Conservation (phyloP, 805 yeast genomes). For the Candida tallmaniae region DNA sequence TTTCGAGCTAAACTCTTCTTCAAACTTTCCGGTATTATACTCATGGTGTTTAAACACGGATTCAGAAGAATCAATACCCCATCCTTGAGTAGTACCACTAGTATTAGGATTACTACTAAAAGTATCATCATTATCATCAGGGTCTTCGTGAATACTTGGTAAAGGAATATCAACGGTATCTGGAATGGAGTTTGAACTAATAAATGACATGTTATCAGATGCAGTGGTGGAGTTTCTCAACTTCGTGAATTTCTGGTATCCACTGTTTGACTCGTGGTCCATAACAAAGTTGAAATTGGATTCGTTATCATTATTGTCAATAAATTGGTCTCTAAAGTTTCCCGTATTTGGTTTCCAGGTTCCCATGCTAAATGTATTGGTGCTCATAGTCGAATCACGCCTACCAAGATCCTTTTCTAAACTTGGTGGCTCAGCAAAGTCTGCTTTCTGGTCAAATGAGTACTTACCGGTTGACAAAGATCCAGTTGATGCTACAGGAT, state of each 20-base stretch:
- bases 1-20: slow-evolving; percentile 26
- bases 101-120: slow-evolving; percentile 9
- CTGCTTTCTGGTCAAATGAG: slow-evolving; percentile 15
- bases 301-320: slow-evolving; percentile 40
- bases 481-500: slow-evolving; percentile 23
- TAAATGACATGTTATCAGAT: slow-evolving; percentile 16
- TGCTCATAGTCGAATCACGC: slow-evolving; percentile 32
- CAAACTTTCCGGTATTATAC: slow-evolving; percentile 17
- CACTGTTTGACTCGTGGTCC: slow-evolving; percentile 12
- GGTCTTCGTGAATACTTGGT: slow-evolving; percentile 33
- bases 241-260: slow-evolving; percentile 32
- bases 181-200: slow-evolving; percentile 32
- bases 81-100: slow-evolving; percentile 6
- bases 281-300: slow-evolving; percentile 24
- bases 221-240: slow-evolving; percentile 17
- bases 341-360: slow-evolving; percentile 59
- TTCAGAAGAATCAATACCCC: slow-evolving; percentile 15
- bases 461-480: slow-evolving; percentile 26
- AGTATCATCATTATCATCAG: slow-evolving; percentile 16
- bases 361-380: slow-evolving; percentile 42
- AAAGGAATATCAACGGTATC: slow-evolving; percentile 37
- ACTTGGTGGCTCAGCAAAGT: slow-evolving; percentile 12
- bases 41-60: slow-evolving; percentile 22
- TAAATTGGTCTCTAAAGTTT: slow-evolving; percentile 45
- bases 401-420: slow-evolving; percentile 17